Base-by-base conservation (phyloP, 441 rosid genomes). In the Arabidopsis hybrid region DNA sequence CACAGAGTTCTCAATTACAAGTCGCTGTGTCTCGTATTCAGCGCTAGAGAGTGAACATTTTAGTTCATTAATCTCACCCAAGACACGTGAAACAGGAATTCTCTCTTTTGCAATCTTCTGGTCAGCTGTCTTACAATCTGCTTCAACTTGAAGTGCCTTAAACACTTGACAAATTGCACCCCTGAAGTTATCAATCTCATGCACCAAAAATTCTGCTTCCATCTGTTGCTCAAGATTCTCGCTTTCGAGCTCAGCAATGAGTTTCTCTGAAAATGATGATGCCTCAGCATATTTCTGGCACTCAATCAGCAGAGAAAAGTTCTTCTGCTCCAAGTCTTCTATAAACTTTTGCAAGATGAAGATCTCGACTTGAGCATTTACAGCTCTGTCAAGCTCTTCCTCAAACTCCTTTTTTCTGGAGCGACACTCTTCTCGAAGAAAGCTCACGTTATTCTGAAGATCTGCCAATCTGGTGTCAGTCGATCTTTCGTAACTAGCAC, bases 191-290 rank as follows among this genome's bases (percentile, higher is more conserved):
- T 85, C 87, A 62, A 92, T 79, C 84, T 93, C 92, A 74, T 86
- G 87, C 26, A 86, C 83, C 82, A 87, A 85, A 84, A 88, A 87
- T 17, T 89, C 93, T 47, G 85, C 76, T 79, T 88, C 97, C 80
- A 90, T 83, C 83, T 87, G 91, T 78, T 85, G 93, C 83, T 88
- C 93, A 3, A 90, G 91, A 83, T 85, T 90, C 79, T 90, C 96
- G 14, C 79, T 83, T 82, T 90, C 91, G 65, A 90, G 71, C 81
- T 87, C 89, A 9, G 85, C 12, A 21, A 90, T 87, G 66, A 90
- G 71, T 65, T 87, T 84, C 66, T 85, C 85, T 6, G 93, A 88
- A 9, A 90, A 79, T 47, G 85, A 84, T 18, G 90, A 85, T 14
- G 88, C 85, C 79, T 90, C 91, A 0, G 76, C 83, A 32, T 87